phyloP scores from a whole-genome alignment of 345 rosid genomes.

The Lepidium africanum region DNA sequence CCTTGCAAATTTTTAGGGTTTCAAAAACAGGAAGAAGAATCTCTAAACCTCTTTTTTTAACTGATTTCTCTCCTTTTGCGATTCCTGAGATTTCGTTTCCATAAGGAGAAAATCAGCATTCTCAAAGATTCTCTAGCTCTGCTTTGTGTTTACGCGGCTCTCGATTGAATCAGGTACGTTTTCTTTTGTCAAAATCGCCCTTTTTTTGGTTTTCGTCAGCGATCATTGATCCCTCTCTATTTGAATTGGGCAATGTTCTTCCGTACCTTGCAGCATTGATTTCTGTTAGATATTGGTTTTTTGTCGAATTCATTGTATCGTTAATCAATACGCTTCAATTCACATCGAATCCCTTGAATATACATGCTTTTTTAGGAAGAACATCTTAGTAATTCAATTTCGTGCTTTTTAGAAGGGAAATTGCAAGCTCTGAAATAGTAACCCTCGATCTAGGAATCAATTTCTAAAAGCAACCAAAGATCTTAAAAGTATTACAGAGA shows the following conservation, averaged over 20 bases:
- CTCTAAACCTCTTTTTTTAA: not conserved
- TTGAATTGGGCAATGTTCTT: not conserved
- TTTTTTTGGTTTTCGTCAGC: not conserved
- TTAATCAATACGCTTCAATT: not conserved
- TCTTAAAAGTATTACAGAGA: conserved; percentile 20
- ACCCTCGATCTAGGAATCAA: not conserved
- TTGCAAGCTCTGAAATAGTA: too few relatives aligned
- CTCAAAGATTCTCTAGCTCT: not conserved
- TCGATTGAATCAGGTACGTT: not conserved
- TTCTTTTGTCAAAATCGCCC: not conserved
- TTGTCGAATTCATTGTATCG: not conserved
- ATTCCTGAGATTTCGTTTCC: conserved; percentile 2
- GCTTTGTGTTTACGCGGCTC: not conserved
- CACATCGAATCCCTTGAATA: not conserved
- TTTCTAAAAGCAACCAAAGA: not conserved
- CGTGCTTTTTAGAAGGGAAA: too few relatives aligned
- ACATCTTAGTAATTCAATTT: too few relatives aligned
- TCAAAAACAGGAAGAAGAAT: not conserved
- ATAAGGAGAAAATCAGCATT: conserved; percentile 9
- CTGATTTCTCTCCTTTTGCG: not conserved
- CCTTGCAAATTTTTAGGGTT: conserved; percentile 16
- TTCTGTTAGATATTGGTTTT: not conserved
- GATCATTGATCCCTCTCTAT: not conserved
- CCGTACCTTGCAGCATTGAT: not conserved
- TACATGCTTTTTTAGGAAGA: too few relatives aligned